Evolutionary conservation across 305 asterid genomes (phyloP), one percentile per base, ranked within the genome.

Genomic region (Fraxinus paxiana): DNA sequence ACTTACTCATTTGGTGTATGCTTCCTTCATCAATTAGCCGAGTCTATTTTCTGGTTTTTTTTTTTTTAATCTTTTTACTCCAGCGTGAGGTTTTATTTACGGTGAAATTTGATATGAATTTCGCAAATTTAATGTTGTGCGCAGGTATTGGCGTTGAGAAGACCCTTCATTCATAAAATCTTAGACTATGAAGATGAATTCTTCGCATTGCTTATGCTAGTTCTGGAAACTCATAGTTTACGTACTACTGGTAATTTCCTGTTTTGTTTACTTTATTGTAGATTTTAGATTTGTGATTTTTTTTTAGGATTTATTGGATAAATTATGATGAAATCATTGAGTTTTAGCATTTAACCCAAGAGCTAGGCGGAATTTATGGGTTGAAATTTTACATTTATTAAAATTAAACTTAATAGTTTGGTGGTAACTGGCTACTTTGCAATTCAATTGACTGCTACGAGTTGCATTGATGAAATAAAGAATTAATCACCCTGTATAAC

Each of bases 171-270:
- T 85, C 99, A 96, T 81, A 96, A 91, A 87, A 90, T 96, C 41
- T 82, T 96, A 83, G 99, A 96, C 82, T 96, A 92, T 20, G 99
- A 96, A 82, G 99, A 96, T 79, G 99, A 94, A 85, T 92, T 87
- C 87, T 96, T 92, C 17, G 97, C 98, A 5, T 85, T 94, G 91
- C 93, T 96, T 63, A 96, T 93, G 91, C 93, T 96, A 38, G 97
- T 92, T 77, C 96, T 96, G 73, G 99, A 96, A 89, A 91, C 97
- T 17, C 99, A 94, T 87, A 96, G 98, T 84, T 87, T 96, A 87
- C 92, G 98, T 24, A 94, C 95, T 13, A 91, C 97, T 73, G 97
- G 97, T 93, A 82, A 76, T 76, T 31, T 46, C 48, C 43, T 34
- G 20, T 76, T 6, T 71, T 76, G 1, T 70, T 10, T 22, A 76